Evolutionary conservation across 371 early-diverging fungal genomes (phyloP).

Genomic region (Coemansia sp.): DNA sequence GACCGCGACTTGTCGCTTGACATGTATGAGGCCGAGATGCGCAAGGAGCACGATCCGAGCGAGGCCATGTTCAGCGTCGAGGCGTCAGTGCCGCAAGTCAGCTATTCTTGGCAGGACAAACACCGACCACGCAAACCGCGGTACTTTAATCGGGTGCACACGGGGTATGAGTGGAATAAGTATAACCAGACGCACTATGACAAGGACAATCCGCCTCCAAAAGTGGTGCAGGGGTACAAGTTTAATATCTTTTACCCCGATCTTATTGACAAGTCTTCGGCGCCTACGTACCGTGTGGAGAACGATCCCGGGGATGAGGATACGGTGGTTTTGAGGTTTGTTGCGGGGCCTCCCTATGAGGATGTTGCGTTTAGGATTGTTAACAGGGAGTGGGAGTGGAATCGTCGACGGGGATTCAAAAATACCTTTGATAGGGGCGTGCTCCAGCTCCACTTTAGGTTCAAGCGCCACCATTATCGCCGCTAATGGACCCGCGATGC

Average conservation of each 20-base stretch:
- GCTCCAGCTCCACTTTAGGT: slow-evolving; percentile 90
- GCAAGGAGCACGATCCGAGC: slow-evolving; percentile 75
- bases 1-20: slow-evolving; percentile 8
- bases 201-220: slow-evolving; percentile 95
- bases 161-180: slow-evolving; percentile 98
- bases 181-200: slow-evolving; percentile 98
- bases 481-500: slow-evolving; percentile 55
- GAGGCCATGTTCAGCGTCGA: slow-evolving; percentile 83
- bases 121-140: slow-evolving; percentile 93
- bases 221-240: slow-evolving; percentile 96
- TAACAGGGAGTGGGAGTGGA: slow-evolving; percentile 95
- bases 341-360: slow-evolving; percentile 94
- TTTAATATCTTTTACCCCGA: slow-evolving; percentile 97
- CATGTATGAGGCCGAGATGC: slow-evolving; percentile 70
- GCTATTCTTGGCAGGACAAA: slow-evolving; percentile 86
- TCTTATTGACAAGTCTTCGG: slow-evolving; percentile 81
- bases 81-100: slow-evolving; percentile 64
- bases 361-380: slow-evolving; percentile 95
- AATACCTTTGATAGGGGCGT: slow-evolving; percentile 90
- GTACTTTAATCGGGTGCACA: slow-evolving; percentile 93
- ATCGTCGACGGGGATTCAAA: slow-evolving; percentile 88
- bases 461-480: slow-evolving; percentile 82
- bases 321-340: slow-evolving; percentile 84
- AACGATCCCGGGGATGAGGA: slow-evolving; percentile 67
- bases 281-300: slow-evolving; percentile 86